These are phyloP conservation scores for Myotisia sp. DNA, from an alignment of 2,329 filamentous ascomycete genomes.

Conservation along the genomic window DNA sequence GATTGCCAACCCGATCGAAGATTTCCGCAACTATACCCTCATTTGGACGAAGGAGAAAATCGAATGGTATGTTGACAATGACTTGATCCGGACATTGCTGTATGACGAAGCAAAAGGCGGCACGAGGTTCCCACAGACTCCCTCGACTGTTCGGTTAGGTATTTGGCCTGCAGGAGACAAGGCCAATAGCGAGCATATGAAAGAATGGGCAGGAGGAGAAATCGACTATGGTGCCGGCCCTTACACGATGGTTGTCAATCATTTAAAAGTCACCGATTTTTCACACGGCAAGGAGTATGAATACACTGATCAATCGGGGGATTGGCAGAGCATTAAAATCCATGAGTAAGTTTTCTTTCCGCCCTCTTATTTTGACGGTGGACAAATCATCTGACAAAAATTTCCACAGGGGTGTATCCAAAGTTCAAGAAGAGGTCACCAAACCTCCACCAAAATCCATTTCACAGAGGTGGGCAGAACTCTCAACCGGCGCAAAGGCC, in stretches of 20 bases:
- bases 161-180: constrained; percentile 52
- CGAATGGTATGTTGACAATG: constrained; percentile 51
- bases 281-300: constrained; percentile 49
- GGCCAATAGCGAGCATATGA: constrained; percentile 15
- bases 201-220: constrained; percentile 13
- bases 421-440: constrained; percentile 32
- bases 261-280: constrained; percentile 41
- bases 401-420: constrained; percentile 48
- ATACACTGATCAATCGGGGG: constrained; percentile 48
- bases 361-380: not conserved
- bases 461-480: constrained; percentile 29
- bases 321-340: constrained; percentile 50
- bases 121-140: constrained; percentile 54
- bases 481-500: constrained; percentile 35
- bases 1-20: constrained; percentile 41
- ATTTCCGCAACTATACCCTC: constrained; percentile 37
- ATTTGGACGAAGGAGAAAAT: constrained; percentile 53
- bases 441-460: constrained; percentile 23
- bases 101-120: constrained; percentile 53
- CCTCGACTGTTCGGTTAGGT: constrained; percentile 56
- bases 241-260: constrained; percentile 61
- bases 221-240: constrained; percentile 36
- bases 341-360: constrained; percentile 31
- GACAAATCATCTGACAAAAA: not conserved
- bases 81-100: constrained; percentile 46